A percentile compares a stretch with the other conserved stretches of the same genome.
Evolutionary conservation across 768 basidiomycete genomes (phyloP).

Genomic region (Pisolithus microcarpus): DNA sequence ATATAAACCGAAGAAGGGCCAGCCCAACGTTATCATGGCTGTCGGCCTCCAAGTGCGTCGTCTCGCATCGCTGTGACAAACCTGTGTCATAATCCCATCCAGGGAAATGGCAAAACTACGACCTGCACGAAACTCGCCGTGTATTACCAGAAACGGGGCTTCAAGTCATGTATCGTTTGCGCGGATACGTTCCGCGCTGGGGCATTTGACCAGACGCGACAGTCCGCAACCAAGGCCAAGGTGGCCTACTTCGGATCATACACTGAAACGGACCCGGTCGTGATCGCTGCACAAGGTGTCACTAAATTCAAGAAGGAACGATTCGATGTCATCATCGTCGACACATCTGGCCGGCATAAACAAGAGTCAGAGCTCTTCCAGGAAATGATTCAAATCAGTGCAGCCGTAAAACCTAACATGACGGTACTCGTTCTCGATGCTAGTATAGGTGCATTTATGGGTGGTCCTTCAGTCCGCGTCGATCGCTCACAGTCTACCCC

Average conservation of each 20-base stretch:
- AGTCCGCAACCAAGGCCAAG: slow-evolving; percentile 97
- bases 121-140: slow-evolving; percentile 99
- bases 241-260: slow-evolving; percentile 99
- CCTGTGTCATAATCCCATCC: slow-evolving; percentile 5
- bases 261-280: slow-evolving; percentile 96
- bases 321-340: slow-evolving; percentile 98
- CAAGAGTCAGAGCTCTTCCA: slow-evolving; percentile 95
- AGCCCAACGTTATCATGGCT: slow-evolving; percentile 93
- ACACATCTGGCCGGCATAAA: slow-evolving; percentile 94
- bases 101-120: slow-evolving; percentile 99
- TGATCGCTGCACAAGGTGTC: slow-evolving; percentile 91
- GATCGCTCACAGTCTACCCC: not conserved
- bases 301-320: slow-evolving; percentile 96
- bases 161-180: slow-evolving; percentile 96
- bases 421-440: slow-evolving; percentile 94
- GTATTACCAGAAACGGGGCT: slow-evolving; percentile 93
- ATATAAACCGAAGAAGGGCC: slow-evolving; percentile 94
- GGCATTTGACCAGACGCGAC: slow-evolving; percentile 97
- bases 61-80: not conserved
- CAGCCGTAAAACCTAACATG: slow-evolving; percentile 93
- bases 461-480: not conserved
- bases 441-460: slow-evolving; percentile 67
- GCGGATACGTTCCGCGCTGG: slow-evolving; percentile 99
- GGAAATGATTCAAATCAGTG: slow-evolving; percentile 96
- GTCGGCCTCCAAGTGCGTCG: slow-evolving; percentile 82